Conservation (phyloP, 2,329 filamentous ascomycete species). For the Aspergillus thermomutatus region DNA sequence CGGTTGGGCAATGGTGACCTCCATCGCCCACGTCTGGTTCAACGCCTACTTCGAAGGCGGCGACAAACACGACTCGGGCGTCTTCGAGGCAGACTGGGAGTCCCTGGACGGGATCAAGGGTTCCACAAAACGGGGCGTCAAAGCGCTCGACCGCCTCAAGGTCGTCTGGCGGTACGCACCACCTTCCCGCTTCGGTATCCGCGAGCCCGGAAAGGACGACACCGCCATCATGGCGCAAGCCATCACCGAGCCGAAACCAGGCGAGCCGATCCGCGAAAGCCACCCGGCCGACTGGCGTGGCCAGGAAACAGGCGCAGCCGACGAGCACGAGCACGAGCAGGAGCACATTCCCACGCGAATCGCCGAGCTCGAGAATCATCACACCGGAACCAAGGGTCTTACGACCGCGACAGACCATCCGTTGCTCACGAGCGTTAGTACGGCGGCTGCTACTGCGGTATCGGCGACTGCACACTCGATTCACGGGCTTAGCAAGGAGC, state of each 20-base stretch:
- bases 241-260: conserved; percentile 63
- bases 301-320: conserved; percentile 37
- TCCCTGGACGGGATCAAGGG: conserved; percentile 94
- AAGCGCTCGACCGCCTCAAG: conserved; percentile 75
- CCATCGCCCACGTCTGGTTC: conserved; percentile 95
- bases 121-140: conserved; percentile 73
- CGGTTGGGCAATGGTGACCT: conserved; percentile 84
- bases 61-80: conserved; percentile 63
- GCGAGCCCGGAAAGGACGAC: conserved; percentile 22
- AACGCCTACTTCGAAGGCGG: conserved; percentile 92
- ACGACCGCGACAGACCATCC: conserved; percentile 11
- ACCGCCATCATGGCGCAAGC: conserved; percentile 35
- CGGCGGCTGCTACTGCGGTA: conserved; percentile 13
- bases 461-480: conserved; percentile 11
- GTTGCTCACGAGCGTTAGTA: conserved; percentile 8
- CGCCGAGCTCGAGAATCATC: background rate
- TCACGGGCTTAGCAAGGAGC: conserved; percentile 47
- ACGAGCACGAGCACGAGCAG: conserved; percentile 3
- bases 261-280: conserved; percentile 68
- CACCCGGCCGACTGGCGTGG: conserved; percentile 73
- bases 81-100: conserved; percentile 71
- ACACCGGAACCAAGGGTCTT: conserved; percentile 1
- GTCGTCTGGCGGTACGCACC: conserved; percentile 71
- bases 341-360: conserved; percentile 11
- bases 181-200: conserved; percentile 11